Evolutionary conservation across 768 basidiomycete species (phyloP).

Genomic region (Phanerodontia chrysosporium): DNA sequence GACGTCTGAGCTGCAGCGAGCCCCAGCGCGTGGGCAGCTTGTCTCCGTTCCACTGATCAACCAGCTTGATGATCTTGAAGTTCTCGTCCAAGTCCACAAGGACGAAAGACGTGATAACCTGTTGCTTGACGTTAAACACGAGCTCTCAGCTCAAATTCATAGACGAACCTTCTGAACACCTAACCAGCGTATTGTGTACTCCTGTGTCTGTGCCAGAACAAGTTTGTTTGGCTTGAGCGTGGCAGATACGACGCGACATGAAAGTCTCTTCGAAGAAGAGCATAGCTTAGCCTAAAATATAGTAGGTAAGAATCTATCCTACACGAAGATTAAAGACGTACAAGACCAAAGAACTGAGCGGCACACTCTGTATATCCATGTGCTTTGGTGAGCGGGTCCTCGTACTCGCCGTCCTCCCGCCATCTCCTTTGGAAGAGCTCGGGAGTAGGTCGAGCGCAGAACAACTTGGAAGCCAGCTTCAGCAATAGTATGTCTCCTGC

Average conservation of each 20-base stretch:
- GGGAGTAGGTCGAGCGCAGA: constrained; percentile 46
- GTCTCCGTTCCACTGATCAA: constrained; percentile 59
- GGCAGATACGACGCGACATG: constrained; percentile 55
- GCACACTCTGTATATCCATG: constrained; percentile 48
- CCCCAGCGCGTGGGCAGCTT: constrained; percentile 48
- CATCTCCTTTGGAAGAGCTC: constrained; percentile 53
- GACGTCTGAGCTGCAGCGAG: constrained; percentile 40
- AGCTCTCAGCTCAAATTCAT: neutral
- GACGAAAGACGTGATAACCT: constrained; percentile 60
- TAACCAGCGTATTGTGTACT: constrained; percentile 52
- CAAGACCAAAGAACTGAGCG: constrained; percentile 36
- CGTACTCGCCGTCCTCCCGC: constrained; percentile 50
- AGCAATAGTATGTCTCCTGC: neutral
- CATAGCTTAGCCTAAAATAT: constrained; percentile 49
- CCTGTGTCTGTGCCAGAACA: constrained; percentile 55
- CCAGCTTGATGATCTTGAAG: constrained; percentile 53
- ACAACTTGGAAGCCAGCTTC: constrained; percentile 32
- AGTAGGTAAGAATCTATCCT: neutral
- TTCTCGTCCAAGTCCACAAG: constrained; percentile 62
- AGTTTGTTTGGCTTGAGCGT: constrained; percentile 55
- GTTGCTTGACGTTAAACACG: neutral
- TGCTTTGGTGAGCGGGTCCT: constrained; percentile 52
- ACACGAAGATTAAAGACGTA: constrained; percentile 24
- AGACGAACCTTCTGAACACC: constrained; percentile 46
- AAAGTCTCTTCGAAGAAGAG: constrained; percentile 45